These are phyloP conservation scores for Fraxinus velutina DNA, from an alignment of 305 asterid species.

Conservation along the genomic window DNA sequence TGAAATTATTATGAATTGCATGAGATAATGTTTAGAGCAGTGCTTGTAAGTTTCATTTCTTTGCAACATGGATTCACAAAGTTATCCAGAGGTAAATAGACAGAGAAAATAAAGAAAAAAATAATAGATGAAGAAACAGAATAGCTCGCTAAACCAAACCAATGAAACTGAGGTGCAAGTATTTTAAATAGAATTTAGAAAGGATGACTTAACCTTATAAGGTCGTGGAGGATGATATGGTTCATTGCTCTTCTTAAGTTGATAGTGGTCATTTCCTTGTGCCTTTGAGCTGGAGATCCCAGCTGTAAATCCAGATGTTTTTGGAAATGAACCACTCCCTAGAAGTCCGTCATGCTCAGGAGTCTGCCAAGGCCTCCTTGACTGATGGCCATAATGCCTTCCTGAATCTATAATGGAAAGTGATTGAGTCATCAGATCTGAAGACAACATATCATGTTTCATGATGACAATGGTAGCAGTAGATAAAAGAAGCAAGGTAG, in stretches of 20 bases:
- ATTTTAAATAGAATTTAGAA: not conserved
- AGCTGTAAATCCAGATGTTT: slow-evolving; percentile 62
- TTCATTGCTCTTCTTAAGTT: slow-evolving; percentile 68
- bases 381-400: slow-evolving; percentile 53
- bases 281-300: slow-evolving; percentile 58
- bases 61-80: not conserved
- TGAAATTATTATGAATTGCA: slow-evolving; percentile 20
- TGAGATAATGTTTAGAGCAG: not conserved
- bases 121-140: not conserved
- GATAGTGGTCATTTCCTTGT: slow-evolving; percentile 56
- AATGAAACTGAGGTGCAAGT: not conserved
- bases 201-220: slow-evolving; percentile 59
- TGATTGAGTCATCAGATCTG: slow-evolving; percentile 2
- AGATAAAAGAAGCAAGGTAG: slow-evolving; percentile 3
- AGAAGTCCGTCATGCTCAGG: slow-evolving; percentile 95
- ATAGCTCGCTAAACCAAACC: not conserved
- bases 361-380: slow-evolving; percentile 77
- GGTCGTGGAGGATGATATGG: slow-evolving; percentile 98
- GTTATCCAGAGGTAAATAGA: not conserved
- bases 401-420: slow-evolving; percentile 59
- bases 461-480: not conserved
- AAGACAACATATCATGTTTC: not conserved
- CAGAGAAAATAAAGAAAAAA: not conserved
- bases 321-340: slow-evolving; percentile 95
- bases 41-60: not conserved